A percentile compares a stretch with the other conserved stretches of the same genome.
Evolutionary conservation across 345 rosid genomes (phyloP).

Genomic region (Schrenkiella parvula): DNA sequence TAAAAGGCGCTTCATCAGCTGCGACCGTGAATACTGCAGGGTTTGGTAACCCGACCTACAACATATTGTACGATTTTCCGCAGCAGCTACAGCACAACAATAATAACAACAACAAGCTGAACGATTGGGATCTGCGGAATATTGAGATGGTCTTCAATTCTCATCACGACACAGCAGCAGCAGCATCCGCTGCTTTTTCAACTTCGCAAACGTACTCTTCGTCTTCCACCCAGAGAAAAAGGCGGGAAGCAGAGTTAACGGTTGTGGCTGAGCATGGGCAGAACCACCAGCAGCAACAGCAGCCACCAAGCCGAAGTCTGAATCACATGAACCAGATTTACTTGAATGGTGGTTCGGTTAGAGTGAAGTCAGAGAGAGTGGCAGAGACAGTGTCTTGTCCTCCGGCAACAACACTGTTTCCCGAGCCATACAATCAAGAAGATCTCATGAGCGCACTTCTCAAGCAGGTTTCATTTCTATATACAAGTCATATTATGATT

Average conservation of each 20-base stretch:
- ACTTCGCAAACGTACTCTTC: slow-evolving; percentile 54
- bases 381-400: slow-evolving; percentile 40
- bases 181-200: slow-evolving; percentile 35
- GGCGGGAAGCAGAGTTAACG: slow-evolving; percentile 38
- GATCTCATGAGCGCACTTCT: slow-evolving; percentile 89
- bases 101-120: slow-evolving; percentile 33
- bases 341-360: slow-evolving; percentile 34
- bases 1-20: slow-evolving; percentile 33
- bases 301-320: background rate
- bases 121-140: slow-evolving; percentile 67
- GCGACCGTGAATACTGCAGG: slow-evolving; percentile 31
- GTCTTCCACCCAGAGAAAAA: slow-evolving; percentile 31
- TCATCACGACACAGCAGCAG: slow-evolving; percentile 41
- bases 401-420: slow-evolving; percentile 37
- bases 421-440: slow-evolving; percentile 65
- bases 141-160: slow-evolving; percentile 51
- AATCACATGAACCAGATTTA: slow-evolving; percentile 22
- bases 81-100: slow-evolving; percentile 39
- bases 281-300: background rate
- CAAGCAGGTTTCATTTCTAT: slow-evolving; percentile 51
- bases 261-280: background rate
- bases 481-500: background rate
- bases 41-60: slow-evolving; percentile 43
- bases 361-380: slow-evolving; percentile 64
- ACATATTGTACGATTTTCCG: slow-evolving; percentile 52